Base-by-base conservation (phyloP, 108 stramenopile species). In the Skeletonema marinoi region DNA sequence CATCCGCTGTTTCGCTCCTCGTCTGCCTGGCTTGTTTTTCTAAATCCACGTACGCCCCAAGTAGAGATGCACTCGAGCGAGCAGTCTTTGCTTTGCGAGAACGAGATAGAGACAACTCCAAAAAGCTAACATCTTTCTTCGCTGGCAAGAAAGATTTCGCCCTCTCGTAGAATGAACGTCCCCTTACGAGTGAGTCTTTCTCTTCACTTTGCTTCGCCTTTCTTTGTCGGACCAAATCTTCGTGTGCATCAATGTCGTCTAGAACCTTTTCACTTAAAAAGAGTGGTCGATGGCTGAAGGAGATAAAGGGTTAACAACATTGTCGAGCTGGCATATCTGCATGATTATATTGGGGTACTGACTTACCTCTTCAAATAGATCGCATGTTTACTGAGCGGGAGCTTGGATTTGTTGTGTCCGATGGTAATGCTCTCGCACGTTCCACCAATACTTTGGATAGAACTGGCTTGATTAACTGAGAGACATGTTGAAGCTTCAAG, bases 21-120 rank as follows among this genome's bases (percentile, higher is more conserved):
- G 64, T 82, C 65, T 63, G 76, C 30, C 81, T 70, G 12, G 74
- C 77, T 36, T 83, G 75, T 44, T 88, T 79, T 39, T 88, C 88
- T 35, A 88, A 83, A 66, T 88, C 87, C 64, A 81, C 75, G 70
- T 91, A 91, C 16, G 89, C 88, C 19, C 89, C 89, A 51, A 89
- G 50, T 9, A 93, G 76, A 36, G 74, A 75, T 38, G 74, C 75
- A 62, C 70, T 71, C 4, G 81, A 82, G 63, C 81, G 54, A 17
- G 81, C 39, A 14, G 63, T 65, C 32, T 68, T 82, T 5, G 81
- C 81, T 67, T 82, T 48, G 2, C 81, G 74, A 31, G 81, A 82
- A 41, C 81, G 71, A 14, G 81, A 82, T 10, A 82, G 31, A n/a
- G 81, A 82, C 16, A 82, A 71, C 42, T 82, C 81, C 51, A 85